These are phyloP conservation scores for Tympanopsis confertula DNA, from an alignment of 2,329 filamentous ascomycete genomes.

Conservation along the genomic window DNA sequence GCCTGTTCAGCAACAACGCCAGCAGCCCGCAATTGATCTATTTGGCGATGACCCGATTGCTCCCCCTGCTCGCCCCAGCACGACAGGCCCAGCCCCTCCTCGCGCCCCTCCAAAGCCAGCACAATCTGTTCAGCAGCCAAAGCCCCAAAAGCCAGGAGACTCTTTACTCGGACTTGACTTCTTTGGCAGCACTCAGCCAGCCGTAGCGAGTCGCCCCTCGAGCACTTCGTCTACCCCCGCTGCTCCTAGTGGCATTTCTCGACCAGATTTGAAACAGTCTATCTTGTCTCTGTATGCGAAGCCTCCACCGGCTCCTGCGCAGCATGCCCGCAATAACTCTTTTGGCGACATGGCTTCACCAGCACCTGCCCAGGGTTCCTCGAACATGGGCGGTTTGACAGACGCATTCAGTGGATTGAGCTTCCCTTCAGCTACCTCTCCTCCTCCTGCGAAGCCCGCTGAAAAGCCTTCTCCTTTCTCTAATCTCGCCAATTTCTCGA, in stretches of 20 bases:
- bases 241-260: constrained; percentile 52
- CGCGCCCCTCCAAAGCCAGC: not conserved
- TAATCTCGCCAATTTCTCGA: not conserved
- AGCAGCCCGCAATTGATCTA: not conserved
- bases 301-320: constrained; percentile 61
- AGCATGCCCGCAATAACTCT: constrained; percentile 35
- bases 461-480: not conserved
- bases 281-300: constrained; percentile 91
- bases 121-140: constrained; percentile 17
- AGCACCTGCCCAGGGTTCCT: not conserved
- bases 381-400: constrained; percentile 48
- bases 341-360: constrained; percentile 47
- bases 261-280: constrained; percentile 91
- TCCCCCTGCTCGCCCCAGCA: not conserved
- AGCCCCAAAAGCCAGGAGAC: constrained; percentile 60
- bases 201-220: constrained; percentile 66
- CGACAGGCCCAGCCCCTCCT: not conserved
- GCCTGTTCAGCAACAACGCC: not conserved
- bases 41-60: not conserved
- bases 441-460: not conserved
- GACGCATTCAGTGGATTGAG: constrained; percentile 70
- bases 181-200: constrained; percentile 39
- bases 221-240: constrained; percentile 59
- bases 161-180: constrained; percentile 89
- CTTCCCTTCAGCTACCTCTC: constrained; percentile 1